phyloP scores from a whole-genome alignment of 2,329 filamentous ascomycete species.

The Fusarium miscanthi region DNA sequence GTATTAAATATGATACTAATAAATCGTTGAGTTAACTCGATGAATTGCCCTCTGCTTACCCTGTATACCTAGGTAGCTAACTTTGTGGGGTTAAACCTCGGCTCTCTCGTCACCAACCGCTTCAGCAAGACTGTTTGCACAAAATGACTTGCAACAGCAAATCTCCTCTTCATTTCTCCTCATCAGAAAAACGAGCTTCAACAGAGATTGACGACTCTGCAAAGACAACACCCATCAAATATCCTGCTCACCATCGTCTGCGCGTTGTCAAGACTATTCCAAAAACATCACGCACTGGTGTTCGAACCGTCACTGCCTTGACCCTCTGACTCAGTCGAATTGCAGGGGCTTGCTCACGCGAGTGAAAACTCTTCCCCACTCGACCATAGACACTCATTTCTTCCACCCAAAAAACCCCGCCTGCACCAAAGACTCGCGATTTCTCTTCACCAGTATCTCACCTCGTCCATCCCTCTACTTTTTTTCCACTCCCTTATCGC shows the following conservation, averaged over 20 bases:
- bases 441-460: conserved; percentile 42
- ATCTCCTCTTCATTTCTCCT: not conserved
- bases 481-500: conserved; percentile 19
- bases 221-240: not conserved
- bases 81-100: not conserved
- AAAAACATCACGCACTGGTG: conserved; percentile 36
- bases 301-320: conserved; percentile 45
- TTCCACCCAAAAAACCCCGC: conserved; percentile 38
- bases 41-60: not conserved
- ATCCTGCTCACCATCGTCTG: accelerated
- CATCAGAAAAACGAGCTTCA: not conserved
- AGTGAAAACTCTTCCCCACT: conserved; percentile 46
- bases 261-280: accelerated
- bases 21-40: not conserved
- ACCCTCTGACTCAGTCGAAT: conserved; percentile 32
- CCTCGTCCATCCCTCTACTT: conserved; percentile 7
- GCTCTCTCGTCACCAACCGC: not conserved
- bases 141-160: not conserved
- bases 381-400: conserved; percentile 43
- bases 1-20: not conserved
- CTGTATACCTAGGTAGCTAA: not conserved
- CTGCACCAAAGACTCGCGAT: conserved; percentile 32
- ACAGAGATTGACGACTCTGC: not conserved
- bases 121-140: not conserved
- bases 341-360: conserved; percentile 4